These are phyloP conservation scores for Fusarium penzigii DNA, from an alignment of 2,329 filamentous ascomycete genomes.

Conservation along the genomic window DNA sequence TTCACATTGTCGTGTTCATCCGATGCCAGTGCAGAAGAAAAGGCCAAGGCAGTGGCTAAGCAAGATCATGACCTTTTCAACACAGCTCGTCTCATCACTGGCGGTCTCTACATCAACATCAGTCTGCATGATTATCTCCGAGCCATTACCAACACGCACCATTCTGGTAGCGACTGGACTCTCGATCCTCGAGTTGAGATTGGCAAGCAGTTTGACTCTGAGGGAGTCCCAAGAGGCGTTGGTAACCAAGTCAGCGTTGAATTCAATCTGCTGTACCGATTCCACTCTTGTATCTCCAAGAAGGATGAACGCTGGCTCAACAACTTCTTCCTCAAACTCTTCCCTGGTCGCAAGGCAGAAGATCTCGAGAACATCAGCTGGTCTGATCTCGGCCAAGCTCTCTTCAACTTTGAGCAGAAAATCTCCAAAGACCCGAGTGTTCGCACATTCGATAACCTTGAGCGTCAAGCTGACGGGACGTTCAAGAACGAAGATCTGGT, in stretches of 20 bases:
- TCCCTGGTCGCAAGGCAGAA: conserved; percentile 33
- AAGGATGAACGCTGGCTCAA: conserved; percentile 65
- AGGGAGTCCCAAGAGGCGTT: conserved; percentile 54
- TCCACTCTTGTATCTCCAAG: conserved; percentile 62
- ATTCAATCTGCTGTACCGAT: conserved; percentile 69
- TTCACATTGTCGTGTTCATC: conserved; percentile 40
- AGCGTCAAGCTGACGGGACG: conserved; percentile 49
- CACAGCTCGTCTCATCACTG: conserved; percentile 44
- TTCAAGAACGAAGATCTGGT: conserved; percentile 61
- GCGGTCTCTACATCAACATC: conserved; percentile 59
- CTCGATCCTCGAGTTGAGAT: conserved; percentile 65
- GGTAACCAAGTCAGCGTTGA: conserved; percentile 69
- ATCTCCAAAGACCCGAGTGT: conserved; percentile 41
- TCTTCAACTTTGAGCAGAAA: conserved; percentile 16
- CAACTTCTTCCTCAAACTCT: conserved; percentile 44
- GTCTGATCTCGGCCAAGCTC: conserved; percentile 22
- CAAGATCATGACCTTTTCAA: conserved; percentile 58
- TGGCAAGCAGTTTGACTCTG: conserved; percentile 41
- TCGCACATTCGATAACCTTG: conserved; percentile 50
- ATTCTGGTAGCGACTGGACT: conserved; percentile 60
- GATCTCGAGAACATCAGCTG: conserved; percentile 39
- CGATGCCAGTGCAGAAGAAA: conserved; percentile 25
- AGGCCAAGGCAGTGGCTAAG: conserved; percentile 39
- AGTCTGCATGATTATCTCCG: conserved; percentile 60
- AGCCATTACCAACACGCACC: conserved; percentile 61